Conservation (phyloP, 2,329 filamentous ascomycete species). For the Incumbomyces delicatus region DNA sequence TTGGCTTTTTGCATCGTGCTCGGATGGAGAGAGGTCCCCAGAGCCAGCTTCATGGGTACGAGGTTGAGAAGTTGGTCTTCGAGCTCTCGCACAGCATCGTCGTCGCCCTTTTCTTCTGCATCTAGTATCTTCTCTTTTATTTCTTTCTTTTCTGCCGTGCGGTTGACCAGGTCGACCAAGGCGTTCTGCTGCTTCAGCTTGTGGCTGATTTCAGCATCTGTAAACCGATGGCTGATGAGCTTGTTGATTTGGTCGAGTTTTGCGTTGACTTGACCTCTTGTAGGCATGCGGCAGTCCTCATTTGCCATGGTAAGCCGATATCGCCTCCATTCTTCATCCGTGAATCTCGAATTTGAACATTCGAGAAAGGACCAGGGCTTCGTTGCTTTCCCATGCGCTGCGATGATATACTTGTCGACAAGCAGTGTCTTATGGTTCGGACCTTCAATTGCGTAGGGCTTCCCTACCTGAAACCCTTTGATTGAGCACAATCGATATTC, state of each 20-base stretch:
- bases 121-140: constrained; percentile 56
- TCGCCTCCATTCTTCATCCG: constrained; percentile 74
- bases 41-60: constrained; percentile 57
- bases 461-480: constrained; percentile 75
- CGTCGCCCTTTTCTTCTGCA: constrained; percentile 55
- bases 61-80: constrained; percentile 40
- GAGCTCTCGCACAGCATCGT: constrained; percentile 42
- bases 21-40: constrained; percentile 55
- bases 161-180: constrained; percentile 55
- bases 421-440: constrained; percentile 65
- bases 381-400: constrained; percentile 72
- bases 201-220: constrained; percentile 68
- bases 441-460: constrained; percentile 71
- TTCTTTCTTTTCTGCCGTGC: constrained; percentile 55
- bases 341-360: constrained; percentile 75
- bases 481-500: constrained; percentile 84
- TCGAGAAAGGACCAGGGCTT: constrained; percentile 83
- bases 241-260: constrained; percentile 75
- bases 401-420: constrained; percentile 74
- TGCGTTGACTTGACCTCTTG: constrained; percentile 54
- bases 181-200: constrained; percentile 64
- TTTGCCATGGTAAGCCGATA: constrained; percentile 66
- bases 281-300: constrained; percentile 64
- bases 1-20: constrained; percentile 38
- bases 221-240: constrained; percentile 72